Evolutionary conservation across 768 basidiomycete genomes (phyloP).

Genomic region (Hypholoma fasciculare): DNA sequence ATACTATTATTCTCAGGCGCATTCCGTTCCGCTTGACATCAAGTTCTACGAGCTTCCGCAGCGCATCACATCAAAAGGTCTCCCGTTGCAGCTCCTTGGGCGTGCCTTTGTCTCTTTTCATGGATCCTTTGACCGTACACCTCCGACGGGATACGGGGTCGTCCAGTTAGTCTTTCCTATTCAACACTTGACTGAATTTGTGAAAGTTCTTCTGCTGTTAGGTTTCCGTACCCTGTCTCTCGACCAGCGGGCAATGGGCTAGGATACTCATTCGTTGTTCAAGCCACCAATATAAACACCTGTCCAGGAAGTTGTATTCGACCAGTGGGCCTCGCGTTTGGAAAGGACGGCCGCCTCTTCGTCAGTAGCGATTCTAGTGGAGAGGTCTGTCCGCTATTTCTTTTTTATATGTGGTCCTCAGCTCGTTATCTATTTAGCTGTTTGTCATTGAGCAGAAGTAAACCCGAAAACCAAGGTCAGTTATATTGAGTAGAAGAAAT

Average conservation of each 20-base stretch:
- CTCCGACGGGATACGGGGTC: conserved; percentile 49
- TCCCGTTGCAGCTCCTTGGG: conserved; percentile 27
- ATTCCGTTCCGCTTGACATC: conserved; percentile 48
- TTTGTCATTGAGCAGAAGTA: background rate
- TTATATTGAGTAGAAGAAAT: too few species aligned
- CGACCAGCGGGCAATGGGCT: conserved; percentile 4
- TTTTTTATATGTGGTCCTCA: background rate
- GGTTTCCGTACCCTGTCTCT: conserved; percentile 26
- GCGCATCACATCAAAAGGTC: conserved; percentile 5
- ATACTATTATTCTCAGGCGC: conserved; percentile 25
- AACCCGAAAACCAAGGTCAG: too few species aligned
- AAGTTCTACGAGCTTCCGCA: conserved; percentile 33
- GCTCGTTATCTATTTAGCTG: background rate
- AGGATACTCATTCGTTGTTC: conserved; percentile 34
- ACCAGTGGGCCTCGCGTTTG: conserved; percentile 44
- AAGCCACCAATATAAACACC: conserved; percentile 35
- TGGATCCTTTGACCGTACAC: conserved; percentile 39
- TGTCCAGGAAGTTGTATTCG: conserved; percentile 44
- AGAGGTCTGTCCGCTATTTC: conserved; percentile 30
- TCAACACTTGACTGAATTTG: background rate
- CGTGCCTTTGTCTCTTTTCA: conserved; percentile 48
- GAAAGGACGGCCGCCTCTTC: conserved; percentile 31
- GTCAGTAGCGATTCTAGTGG: conserved; percentile 45
- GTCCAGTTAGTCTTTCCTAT: conserved; percentile 27
- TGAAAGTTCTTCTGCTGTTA: conserved; percentile 3